These are phyloP conservation scores for Microsporum ferrugineum DNA, from an alignment of 2,329 filamentous ascomycete genomes.

Conservation along the genomic window DNA sequence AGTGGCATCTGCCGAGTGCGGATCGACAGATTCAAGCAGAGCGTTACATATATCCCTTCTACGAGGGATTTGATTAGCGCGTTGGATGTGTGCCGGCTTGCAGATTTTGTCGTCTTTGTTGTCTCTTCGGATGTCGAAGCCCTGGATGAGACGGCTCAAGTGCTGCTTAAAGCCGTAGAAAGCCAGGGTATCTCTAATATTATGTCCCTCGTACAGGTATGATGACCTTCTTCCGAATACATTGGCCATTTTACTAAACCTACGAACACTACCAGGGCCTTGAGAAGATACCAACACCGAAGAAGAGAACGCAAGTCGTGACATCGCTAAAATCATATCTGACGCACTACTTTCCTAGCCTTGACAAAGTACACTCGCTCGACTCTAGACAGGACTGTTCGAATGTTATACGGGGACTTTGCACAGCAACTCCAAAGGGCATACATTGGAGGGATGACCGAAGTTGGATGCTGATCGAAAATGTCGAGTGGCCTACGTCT, in stretches of 20 bases:
- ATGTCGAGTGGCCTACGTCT: constrained; percentile 57
- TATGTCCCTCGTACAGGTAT: constrained; percentile 64
- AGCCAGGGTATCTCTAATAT: constrained; percentile 89
- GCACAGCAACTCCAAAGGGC: constrained; percentile 84
- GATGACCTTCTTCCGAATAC: constrained; percentile 1
- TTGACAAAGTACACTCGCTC: constrained; percentile 81
- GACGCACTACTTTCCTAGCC: constrained; percentile 82
- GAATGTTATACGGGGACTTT: constrained; percentile 81
- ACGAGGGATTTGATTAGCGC: constrained; percentile 63
- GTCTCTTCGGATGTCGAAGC: constrained; percentile 65
- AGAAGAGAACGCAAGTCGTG: constrained; percentile 63
- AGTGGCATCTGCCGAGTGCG: constrained; percentile 52
- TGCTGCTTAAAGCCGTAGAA: constrained; percentile 76
- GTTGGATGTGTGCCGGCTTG: constrained; percentile 73
- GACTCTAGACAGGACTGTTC: constrained; percentile 83
- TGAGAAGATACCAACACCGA: constrained; percentile 64
- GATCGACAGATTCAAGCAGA: constrained; percentile 90
- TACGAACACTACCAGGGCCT: constrained; percentile 40
- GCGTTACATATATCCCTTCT: constrained; percentile 69
- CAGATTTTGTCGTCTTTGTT: constrained; percentile 83
- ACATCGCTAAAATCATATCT: constrained; percentile 84
- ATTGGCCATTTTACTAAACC: not conserved
- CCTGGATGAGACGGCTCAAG: constrained; percentile 72
- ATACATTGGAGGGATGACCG: constrained; percentile 91
- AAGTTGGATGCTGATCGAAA: constrained; percentile 88